A percentile compares a stretch with the other conserved stretches of the same genome.
Conservation (phyloP, 2,329 filamentous ascomycete genomes). For the Penicillium sp. region DNA sequence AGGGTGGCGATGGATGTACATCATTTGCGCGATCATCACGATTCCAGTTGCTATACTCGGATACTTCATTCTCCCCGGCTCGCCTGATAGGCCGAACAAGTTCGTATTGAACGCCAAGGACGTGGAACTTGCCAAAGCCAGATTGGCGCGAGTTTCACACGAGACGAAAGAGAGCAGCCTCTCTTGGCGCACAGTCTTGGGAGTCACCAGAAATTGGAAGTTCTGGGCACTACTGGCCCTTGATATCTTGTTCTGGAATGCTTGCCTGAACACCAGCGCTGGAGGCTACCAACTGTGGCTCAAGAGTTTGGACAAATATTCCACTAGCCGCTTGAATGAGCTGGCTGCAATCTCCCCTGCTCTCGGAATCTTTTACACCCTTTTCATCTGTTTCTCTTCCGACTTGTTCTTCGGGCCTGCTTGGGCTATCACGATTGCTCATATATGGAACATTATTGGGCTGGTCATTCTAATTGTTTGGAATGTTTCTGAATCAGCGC, state of each 20-base stretch:
- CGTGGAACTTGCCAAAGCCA: constrained; percentile 46
- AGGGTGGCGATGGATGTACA: constrained; percentile 61
- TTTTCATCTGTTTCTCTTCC: constrained; percentile 57
- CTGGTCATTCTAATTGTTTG: constrained; percentile 57
- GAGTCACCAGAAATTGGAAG: constrained; percentile 45
- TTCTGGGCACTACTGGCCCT: constrained; percentile 55
- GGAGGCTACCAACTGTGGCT: constrained; percentile 61
- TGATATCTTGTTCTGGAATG: constrained; percentile 61
- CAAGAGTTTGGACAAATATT: constrained; percentile 55
- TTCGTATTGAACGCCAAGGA: constrained; percentile 51
- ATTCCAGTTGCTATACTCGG: constrained; percentile 56
- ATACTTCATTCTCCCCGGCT: constrained; percentile 55
- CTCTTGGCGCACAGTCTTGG: constrained; percentile 28
- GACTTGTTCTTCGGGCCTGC: constrained; percentile 56
- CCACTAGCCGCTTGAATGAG: constrained; percentile 51
- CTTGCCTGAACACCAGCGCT: constrained; percentile 47
- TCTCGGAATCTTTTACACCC: constrained; percentile 58
- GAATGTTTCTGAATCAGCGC: constrained; percentile 56
- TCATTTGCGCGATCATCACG: constrained; percentile 57
- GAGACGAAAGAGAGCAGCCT: constrained; percentile 29
- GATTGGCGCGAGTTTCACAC: constrained; percentile 51
- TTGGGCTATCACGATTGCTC: constrained; percentile 57
- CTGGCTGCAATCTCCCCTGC: constrained; percentile 56
- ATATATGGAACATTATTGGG: constrained; percentile 55
- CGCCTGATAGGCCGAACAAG: constrained; percentile 52